Evolutionary conservation across 768 basidiomycete species (phyloP), one percentile per base, ranked within the genome.

Genomic region (Rossbeevera mucosa): DNA sequence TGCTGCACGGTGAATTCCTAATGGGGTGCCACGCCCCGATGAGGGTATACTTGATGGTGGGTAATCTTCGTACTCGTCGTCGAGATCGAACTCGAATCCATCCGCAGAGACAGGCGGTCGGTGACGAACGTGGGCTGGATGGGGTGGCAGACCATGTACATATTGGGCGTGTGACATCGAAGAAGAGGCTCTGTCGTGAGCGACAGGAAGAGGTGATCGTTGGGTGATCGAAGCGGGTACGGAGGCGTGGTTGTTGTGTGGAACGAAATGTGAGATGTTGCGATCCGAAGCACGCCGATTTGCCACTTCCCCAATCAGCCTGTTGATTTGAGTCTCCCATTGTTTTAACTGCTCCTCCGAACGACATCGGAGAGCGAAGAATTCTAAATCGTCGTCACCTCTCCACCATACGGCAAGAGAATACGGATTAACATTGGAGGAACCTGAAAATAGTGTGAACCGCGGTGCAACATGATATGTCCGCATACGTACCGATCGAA

Each of bases 321-420:
- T 86, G 66, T 86, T 93, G 59, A 98, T 88, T 54, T 86, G 82
- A 14, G 82, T 76, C 65, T 96, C 91, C 96, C 96, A 99, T 63
- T 92, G 88, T 43, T 81, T 80, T 67, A 96, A 81, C 60, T 93
- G 91, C 60, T 97, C 96, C 64, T 97, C 92, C 11, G 85, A 84
- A 42, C 90, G 82, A 68, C 95, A 96, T 50, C 92, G 89, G 48
- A 99, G 80, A 24, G 94, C 91, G 71, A 99, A 98, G 63, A 82
- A 93, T 62, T 98, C 96, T 38, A 92, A 74, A 60, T 91, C 89
- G 59, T 93, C 88, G 61, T 96, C 94, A 5, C 92, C 92, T 63
- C 88, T 85, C 94, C 94, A 97, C 80, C 86, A 93, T 5, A 96
- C 89, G 31, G 90, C 85, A 29, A 97, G 82, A 7, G 91, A 85